Conservation (phyloP, 2,329 filamentous ascomycete species). For the Stylonectria norvegica region DNA sequence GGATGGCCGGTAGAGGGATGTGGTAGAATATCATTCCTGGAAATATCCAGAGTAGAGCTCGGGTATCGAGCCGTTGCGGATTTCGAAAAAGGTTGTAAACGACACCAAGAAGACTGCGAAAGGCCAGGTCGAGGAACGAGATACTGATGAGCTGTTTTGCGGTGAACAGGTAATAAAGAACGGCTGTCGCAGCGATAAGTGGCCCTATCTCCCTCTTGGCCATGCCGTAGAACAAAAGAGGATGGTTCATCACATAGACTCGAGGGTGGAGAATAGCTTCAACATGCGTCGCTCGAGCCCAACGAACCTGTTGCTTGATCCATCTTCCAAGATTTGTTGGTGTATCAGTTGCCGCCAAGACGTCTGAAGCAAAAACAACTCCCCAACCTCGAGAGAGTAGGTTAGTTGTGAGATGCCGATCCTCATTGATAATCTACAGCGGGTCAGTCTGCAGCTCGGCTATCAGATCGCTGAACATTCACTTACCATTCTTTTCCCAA, state of each 20-base stretch:
- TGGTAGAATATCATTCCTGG: slow-evolving; percentile 26
- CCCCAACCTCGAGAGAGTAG: slow-evolving; percentile 27
- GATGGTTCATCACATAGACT: slow-evolving; percentile 23
- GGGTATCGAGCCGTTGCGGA: slow-evolving; percentile 18
- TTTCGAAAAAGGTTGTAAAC: slow-evolving; percentile 22
- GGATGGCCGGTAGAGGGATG: slow-evolving; percentile 22
- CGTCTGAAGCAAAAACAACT: slow-evolving; percentile 27
- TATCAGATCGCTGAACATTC: too few species aligned
- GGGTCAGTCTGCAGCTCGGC: neutral
- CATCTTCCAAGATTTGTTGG: slow-evolving; percentile 23
- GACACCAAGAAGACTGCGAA: slow-evolving; percentile 11
- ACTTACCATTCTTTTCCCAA: slow-evolving; percentile 24
- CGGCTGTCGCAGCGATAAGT: slow-evolving; percentile 16
- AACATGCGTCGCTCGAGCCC: slow-evolving; percentile 24
- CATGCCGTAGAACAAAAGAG: slow-evolving; percentile 24
- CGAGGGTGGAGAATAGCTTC: slow-evolving; percentile 24
- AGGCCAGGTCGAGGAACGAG: slow-evolving; percentile 13
- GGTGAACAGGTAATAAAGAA: slow-evolving; percentile 22
- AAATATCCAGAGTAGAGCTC: slow-evolving; percentile 17
- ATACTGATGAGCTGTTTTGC: slow-evolving; percentile 15
- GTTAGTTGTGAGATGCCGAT: slow-evolving; percentile 25
- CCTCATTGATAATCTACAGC: slow-evolving; percentile 24
- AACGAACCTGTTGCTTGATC: slow-evolving; percentile 25
- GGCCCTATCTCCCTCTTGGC: slow-evolving; percentile 22
- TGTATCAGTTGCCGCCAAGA: slow-evolving; percentile 22